These are phyloP conservation scores for Alloascoidea hylecoeti DNA, from an alignment of 805 yeast genomes.

Conservation along the genomic window DNA sequence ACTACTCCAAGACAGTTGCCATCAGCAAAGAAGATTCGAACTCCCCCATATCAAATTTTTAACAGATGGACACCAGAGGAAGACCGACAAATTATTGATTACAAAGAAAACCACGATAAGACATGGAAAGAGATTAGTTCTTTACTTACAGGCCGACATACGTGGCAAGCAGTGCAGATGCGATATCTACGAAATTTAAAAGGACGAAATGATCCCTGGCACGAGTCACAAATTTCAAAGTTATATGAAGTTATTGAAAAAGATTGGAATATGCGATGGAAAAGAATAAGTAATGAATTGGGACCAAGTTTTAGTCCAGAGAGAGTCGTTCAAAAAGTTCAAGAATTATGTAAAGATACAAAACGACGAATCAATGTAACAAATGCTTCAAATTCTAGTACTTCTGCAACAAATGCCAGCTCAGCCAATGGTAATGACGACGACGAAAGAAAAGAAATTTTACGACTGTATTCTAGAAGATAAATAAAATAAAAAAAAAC, in stretches of 20 bases:
- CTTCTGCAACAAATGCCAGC: too few relatives aligned
- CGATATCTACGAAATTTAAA: slow-evolving; percentile 26
- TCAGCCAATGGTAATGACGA: too few relatives aligned
- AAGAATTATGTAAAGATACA: background rate
- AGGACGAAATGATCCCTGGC: slow-evolving; percentile 20
- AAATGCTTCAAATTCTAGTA: too few relatives aligned
- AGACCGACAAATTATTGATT: background rate
- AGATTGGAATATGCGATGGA: slow-evolving; percentile 28
- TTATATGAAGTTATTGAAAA: slow-evolving; percentile 17
- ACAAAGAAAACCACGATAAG: slow-evolving; percentile 1
- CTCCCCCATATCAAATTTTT: background rate
- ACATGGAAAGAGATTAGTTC: slow-evolving; percentile 1
- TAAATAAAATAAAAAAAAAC: too few relatives aligned
- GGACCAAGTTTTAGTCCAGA: slow-evolving; percentile 9
- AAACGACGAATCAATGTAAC: too few relatives aligned
- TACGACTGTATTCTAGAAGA: too few relatives aligned
- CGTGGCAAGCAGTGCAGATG: slow-evolving; percentile 35
- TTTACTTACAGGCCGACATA: slow-evolving; percentile 12
- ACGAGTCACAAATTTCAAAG: slow-evolving; percentile 18
- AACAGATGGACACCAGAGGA: background rate
- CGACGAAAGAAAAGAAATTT: too few relatives aligned
- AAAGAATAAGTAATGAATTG: slow-evolving; percentile 16
- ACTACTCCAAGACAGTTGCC: too few relatives aligned
- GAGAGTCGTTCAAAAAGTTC: background rate
- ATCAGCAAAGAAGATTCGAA: too few relatives aligned